Conservation (phyloP, 352 stramenopile genomes). For the Pythium sukuiense region DNA sequence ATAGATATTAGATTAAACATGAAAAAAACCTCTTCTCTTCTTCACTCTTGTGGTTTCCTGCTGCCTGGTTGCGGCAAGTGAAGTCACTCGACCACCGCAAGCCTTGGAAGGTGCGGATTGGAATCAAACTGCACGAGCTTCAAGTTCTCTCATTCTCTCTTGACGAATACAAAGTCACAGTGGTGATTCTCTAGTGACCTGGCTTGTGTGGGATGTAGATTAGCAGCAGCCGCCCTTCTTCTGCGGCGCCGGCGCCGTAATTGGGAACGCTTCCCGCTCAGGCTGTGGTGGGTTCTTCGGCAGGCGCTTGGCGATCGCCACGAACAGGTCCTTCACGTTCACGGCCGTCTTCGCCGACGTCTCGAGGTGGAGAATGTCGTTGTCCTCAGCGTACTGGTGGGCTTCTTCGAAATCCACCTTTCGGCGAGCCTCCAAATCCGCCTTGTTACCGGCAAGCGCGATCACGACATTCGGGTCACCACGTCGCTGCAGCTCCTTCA, state of each 20-base stretch:
- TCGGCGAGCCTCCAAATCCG: slow-evolving; percentile 95
- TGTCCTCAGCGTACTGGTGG: slow-evolving; percentile 98
- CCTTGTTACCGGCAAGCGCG: slow-evolving; percentile 97
- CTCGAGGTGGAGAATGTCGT: slow-evolving; percentile 99
- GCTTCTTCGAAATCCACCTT: slow-evolving; percentile 97
- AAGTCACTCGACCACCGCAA: background rate
- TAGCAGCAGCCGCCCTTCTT: slow-evolving; percentile 87
- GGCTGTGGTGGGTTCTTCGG: slow-evolving; percentile 83
- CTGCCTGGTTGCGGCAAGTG: background rate
- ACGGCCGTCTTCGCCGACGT: slow-evolving; percentile 99
- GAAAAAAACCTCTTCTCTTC: slow-evolving; percentile 26
- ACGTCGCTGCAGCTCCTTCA: slow-evolving; percentile 99
- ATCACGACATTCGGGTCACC: slow-evolving; percentile 98
- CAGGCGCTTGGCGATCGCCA: slow-evolving; percentile 93
- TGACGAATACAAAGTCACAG: slow-evolving; percentile 13
- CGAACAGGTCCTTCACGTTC: slow-evolving; percentile 99
- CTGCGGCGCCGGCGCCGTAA: slow-evolving; percentile 70
- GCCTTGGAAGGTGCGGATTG: background rate
- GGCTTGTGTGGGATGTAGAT: slow-evolving; percentile 3
- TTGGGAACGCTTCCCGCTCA: slow-evolving; percentile 82
- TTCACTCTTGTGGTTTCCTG: slow-evolving; percentile 19
- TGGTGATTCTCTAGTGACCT: slow-evolving; percentile 19
- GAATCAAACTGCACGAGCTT: background rate
- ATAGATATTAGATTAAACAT: slow-evolving; percentile 63
- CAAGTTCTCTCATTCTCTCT: slow-evolving; percentile 6